Conservation (phyloP, 2,329 filamentous ascomycete genomes). For the Dryadomyces quercivorus region DNA sequence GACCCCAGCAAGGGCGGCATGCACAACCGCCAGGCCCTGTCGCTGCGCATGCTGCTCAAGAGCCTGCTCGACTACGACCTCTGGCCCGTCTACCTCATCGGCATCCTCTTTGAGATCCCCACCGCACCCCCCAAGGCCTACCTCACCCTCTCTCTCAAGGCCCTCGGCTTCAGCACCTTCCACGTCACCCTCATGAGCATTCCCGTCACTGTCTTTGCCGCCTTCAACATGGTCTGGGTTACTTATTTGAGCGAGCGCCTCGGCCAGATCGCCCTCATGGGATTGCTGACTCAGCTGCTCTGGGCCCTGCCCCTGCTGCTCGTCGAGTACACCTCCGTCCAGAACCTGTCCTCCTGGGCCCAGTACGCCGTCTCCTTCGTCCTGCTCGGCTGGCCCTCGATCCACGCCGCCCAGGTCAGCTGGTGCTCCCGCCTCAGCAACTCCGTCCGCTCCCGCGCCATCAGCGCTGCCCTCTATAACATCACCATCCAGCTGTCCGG, state of each 20-base stretch:
- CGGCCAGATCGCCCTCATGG: slow-evolving; percentile 28
- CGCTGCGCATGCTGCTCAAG: slow-evolving; percentile 33
- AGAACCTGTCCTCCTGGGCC: background rate
- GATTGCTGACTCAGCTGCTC: slow-evolving; percentile 38
- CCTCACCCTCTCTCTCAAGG: slow-evolving; percentile 43
- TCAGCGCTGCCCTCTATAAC: slow-evolving; percentile 11
- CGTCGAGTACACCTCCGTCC: background rate
- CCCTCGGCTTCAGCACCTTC: slow-evolving; percentile 47
- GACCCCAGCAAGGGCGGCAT: slow-evolving; percentile 48
- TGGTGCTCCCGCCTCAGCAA: background rate
- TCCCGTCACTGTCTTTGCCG: slow-evolving; percentile 25
- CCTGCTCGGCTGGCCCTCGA: background rate
- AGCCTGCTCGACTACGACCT: slow-evolving; percentile 26
- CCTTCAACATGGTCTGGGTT: slow-evolving; percentile 38
- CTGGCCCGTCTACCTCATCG: slow-evolving; percentile 37
- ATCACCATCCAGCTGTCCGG: slow-evolving; percentile 25
- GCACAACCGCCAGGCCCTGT: slow-evolving; percentile 47
- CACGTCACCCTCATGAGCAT: slow-evolving; percentile 51
- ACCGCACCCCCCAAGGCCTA: slow-evolving; percentile 35
- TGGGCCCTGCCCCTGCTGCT: slow-evolving; percentile 1
- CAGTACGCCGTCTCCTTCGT: background rate
- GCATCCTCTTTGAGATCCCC: slow-evolving; percentile 41
- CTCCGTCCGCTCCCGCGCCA: slow-evolving; percentile 1
- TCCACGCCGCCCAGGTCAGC: background rate
- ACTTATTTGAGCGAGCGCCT: slow-evolving; percentile 27